Base-by-base conservation (phyloP, 805 yeast species). In the Nadsonia fulvescens region DNA sequence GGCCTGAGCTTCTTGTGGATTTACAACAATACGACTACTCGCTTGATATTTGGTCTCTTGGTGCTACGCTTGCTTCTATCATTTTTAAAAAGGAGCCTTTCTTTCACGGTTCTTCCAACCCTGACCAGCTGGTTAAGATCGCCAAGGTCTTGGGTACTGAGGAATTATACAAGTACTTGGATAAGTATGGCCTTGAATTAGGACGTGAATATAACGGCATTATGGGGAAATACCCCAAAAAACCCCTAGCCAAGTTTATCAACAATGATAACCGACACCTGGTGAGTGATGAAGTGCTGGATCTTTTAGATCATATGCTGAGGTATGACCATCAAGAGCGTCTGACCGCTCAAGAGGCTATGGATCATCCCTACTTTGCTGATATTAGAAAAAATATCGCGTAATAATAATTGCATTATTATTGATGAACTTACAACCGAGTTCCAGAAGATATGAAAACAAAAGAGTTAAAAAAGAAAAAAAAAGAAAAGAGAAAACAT, bases 11-110 rank as follows among this genome's bases (percentile, higher is more conserved):
- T 37, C 58, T 82, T 31, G 79, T 82, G 6, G 82, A 82, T 44
- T 63, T 69, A 40, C 73, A 78, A 38, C 71, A 67, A 45, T 82
- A 82, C 51, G 93, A 82, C 51, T 82, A 82, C 49, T 74, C 89
- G 8, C 58, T 82, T 31, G 94, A 82, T 48, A 49, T 82, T 40
- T 82, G 94, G 94, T 73, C 91, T 8, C 72, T 66, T 35, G 94
- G 93, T 9, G 83, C 93, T 32, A 79, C 78, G 79, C 55, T 82
- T 25, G 93, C 93, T 6, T 72, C 89, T 8, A 77, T 82, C 49
- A 70, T 79, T 17, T 79, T 81, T 56, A 76, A 74, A 44, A 76
- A 71, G 44, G 94, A 82, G 43, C 94, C 94, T 8, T 77, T 82
- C 37, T 82, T 82, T 63, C 86, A 78, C 47, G 94, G 93, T 12